These are phyloP conservation scores for Magnusiomyces tetraspermus DNA, from an alignment of 1,139 yeast species.

Conservation along the genomic window DNA sequence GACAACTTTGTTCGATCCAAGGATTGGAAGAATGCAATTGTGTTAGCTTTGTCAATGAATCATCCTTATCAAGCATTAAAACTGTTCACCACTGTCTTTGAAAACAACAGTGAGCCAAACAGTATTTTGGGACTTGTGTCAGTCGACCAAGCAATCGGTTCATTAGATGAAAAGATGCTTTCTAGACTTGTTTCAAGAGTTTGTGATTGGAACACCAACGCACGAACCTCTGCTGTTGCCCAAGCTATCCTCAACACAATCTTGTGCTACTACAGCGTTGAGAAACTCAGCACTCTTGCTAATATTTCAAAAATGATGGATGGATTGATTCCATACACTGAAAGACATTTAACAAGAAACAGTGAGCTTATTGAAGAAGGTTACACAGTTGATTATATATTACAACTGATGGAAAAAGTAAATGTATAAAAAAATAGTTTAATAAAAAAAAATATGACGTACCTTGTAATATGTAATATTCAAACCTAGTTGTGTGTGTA, in stretches of 20 bases:
- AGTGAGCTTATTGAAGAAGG: conserved; percentile 80
- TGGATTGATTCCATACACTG: conserved; percentile 71
- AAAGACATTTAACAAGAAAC: conserved; percentile 68
- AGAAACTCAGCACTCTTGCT: conserved; percentile 51
- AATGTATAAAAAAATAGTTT: neutral
- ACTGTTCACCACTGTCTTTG: conserved; percentile 51
- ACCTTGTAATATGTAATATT: neutral
- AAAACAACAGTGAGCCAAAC: conserved; percentile 22
- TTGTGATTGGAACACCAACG: conserved; percentile 93
- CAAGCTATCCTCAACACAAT: conserved; percentile 66
- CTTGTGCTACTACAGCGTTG: conserved; percentile 45
- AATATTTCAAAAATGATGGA: conserved; percentile 64
- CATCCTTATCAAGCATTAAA: conserved; percentile 78
- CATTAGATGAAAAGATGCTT: conserved; percentile 49
- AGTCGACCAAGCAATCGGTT: conserved; percentile 56
- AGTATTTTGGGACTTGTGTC: conserved; percentile 48
- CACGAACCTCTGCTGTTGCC: conserved; percentile 67
- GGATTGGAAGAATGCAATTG: conserved; percentile 84
- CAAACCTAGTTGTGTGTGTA: neutral
- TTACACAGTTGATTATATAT: conserved; percentile 72
- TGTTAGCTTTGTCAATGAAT: conserved; percentile 72
- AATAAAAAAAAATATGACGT: too few species aligned
- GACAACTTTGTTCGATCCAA: conserved; percentile 59
- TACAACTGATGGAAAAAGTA: conserved; percentile 44
- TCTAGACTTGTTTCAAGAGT: conserved; percentile 56